Base-by-base conservation (phyloP, 768 basidiomycete genomes). In the Auricularia sp. region DNA sequence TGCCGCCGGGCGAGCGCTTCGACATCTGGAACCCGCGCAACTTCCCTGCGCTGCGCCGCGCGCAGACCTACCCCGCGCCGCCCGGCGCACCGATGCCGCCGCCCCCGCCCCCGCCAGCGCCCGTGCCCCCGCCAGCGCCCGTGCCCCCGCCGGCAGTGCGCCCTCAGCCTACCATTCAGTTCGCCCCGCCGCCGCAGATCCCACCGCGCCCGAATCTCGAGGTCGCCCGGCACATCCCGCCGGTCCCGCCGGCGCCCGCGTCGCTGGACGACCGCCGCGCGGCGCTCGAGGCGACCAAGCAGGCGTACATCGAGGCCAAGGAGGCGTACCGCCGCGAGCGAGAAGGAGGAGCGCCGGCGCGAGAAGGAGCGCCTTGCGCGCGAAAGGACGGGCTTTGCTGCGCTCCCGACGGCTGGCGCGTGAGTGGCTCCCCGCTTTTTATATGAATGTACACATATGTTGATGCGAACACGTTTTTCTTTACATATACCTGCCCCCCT, bases 341-440 rank as follows among this genome's bases (percentile, higher is more conserved):
- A 59, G 56, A 59, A 59, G 34, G 56, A 59, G 56, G 56, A 59
- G 34, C 56, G 56, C 24, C 21, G 56, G 3, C 56, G 56, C 56
- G 56, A 59, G 56, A 59, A 59, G 34, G 56, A 59, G 29, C 21
- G 24, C 7, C 34, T 33, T 2, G 5, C 24, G 34, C 34, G 34
- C 24, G 56, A 35, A 29, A 24, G 34, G 34, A n/a, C 56, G 24
- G 56, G 56, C 4, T 59, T 59, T 59, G 18, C 56, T 10, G 56
- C 56, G 34, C 56, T 59, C 34, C 29, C 56, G 24, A 14, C 56
- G 33, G 11, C 11, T 13, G 29, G 21, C 21, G 16, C 56, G 24
- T 59, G 29, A 59, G 29, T 34, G 29, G 11, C 56, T 29, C 56
- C 6, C 18, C 18, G 24, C 54, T 29, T 18, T 24, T 24, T 24